phyloP scores from a whole-genome alignment of 2,329 filamentous ascomycete genomes.

The Trichoderma hamatum region DNA sequence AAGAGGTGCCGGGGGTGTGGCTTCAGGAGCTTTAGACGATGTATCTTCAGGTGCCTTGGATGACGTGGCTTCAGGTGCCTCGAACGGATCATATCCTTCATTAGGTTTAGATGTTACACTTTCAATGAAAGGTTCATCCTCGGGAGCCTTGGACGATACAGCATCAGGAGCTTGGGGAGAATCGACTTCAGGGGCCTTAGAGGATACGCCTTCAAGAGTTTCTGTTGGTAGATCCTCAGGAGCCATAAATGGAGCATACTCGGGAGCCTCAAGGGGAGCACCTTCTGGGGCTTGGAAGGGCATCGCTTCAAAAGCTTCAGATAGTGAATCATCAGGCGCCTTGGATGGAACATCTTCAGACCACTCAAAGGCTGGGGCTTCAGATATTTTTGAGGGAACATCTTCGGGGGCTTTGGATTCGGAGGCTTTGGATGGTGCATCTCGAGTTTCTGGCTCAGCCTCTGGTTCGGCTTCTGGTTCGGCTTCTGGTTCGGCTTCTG shows the following conservation, averaged over 20 bases:
- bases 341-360: neutral
- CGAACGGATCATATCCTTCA: neutral
- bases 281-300: constrained; percentile 10
- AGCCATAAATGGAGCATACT: neutral
- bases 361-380: neutral
- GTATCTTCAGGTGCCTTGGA: neutral
- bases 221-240: constrained; percentile 9
- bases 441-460: neutral
- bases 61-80: neutral
- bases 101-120: neutral
- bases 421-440: neutral
- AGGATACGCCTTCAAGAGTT: neutral
- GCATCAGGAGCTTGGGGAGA: neutral
- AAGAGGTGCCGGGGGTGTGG: neutral
- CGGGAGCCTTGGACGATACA: neutral
- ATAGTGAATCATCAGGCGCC: neutral
- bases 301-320: neutral
- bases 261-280: neutral
- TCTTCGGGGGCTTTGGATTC: constrained; percentile 14
- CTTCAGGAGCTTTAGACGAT: neutral
- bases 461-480: neutral
- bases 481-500: neutral
- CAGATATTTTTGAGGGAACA: neutral
- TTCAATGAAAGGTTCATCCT: neutral
- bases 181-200: constrained; percentile 2